phyloP scores from a whole-genome alignment of 2,329 filamentous ascomycete genomes.

The Pestalotiopsis sp. region DNA sequence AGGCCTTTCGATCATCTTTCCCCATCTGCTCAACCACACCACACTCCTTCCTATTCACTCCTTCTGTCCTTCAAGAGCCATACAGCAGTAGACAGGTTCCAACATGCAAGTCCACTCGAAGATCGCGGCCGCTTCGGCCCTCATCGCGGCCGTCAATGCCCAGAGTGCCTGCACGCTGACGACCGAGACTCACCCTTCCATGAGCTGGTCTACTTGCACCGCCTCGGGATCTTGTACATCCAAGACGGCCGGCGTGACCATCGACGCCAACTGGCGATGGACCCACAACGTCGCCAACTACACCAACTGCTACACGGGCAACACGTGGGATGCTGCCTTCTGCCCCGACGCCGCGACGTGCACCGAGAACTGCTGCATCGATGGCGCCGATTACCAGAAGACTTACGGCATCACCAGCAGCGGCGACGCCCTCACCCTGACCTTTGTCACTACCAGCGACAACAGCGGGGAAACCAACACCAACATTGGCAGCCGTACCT shows the following conservation, averaged over 20 bases:
- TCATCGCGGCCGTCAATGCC: constrained; percentile 38
- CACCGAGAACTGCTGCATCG: constrained; percentile 40
- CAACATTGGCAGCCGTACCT: constrained; percentile 49
- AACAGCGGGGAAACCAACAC: constrained; percentile 6
- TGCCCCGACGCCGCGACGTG: constrained; percentile 39
- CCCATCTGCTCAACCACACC: constrained; percentile 1
- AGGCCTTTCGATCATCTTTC: not conserved
- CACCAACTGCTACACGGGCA: constrained; percentile 50
- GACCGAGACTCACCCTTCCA: constrained; percentile 43
- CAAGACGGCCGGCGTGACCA: constrained; percentile 41
- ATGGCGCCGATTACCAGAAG: constrained; percentile 43
- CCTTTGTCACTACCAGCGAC: constrained; percentile 40
- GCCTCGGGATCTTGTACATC: constrained; percentile 40
- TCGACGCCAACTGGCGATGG: constrained; percentile 56
- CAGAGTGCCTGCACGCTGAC: constrained; percentile 42
- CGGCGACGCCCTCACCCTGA: constrained; percentile 45
- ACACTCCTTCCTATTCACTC: constrained; percentile 17
- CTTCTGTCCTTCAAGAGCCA: constrained; percentile 11
- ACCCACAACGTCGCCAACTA: constrained; percentile 38
- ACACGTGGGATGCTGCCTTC: constrained; percentile 31
- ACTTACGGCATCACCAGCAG: constrained; percentile 48
- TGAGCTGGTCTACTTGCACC: constrained; percentile 46
- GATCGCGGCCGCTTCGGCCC: constrained; percentile 31
- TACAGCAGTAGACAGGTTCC: constrained; percentile 4
- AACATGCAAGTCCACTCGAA: constrained; percentile 24